These are phyloP conservation scores for Alternaria brassicicola DNA, from an alignment of 2,329 filamentous ascomycete genomes.

Conservation along the genomic window DNA sequence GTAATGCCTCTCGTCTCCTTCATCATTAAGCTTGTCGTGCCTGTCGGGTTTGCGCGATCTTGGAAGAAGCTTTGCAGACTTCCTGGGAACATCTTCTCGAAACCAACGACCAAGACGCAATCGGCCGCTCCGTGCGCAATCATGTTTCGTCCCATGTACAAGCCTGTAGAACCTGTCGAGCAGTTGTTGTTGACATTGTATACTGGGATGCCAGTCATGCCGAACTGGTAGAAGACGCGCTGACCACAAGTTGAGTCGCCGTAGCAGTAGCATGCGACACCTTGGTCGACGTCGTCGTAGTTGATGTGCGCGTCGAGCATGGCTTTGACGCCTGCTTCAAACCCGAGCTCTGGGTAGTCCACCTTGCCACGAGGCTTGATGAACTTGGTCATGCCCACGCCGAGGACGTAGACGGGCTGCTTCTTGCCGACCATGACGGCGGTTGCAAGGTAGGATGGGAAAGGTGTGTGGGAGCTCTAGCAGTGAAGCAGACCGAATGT, in stretches of 20 bases:
- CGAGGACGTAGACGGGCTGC: slow-evolving; percentile 80
- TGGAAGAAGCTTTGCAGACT: slow-evolving; percentile 82
- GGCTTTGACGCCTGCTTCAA: slow-evolving; percentile 88
- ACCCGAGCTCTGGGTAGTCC: slow-evolving; percentile 93
- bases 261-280: slow-evolving; percentile 97
- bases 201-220: slow-evolving; percentile 94
- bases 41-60: slow-evolving; percentile 80
- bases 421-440: slow-evolving; percentile 58
- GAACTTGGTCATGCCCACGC: slow-evolving; percentile 99
- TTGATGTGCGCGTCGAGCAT: slow-evolving; percentile 84
- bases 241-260: slow-evolving; percentile 94
- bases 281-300: slow-evolving; percentile 95
- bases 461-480: neutral
- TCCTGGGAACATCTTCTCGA: slow-evolving; percentile 98
- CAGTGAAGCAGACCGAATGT: slow-evolving; percentile 6
- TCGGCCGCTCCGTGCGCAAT: slow-evolving; percentile 81
- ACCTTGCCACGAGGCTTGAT: slow-evolving; percentile 95
- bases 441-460: slow-evolving; percentile 8
- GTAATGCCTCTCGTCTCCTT: slow-evolving; percentile 78
- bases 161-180: slow-evolving; percentile 89
- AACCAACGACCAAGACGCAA: slow-evolving; percentile 89
- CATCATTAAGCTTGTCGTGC: slow-evolving; percentile 79
- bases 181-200: slow-evolving; percentile 99
- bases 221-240: slow-evolving; percentile 98
- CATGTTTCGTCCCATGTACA: slow-evolving; percentile 81